Base-by-base conservation (phyloP, 495 filamentous ascomycete genomes). In the Aspergillus leporis region DNA sequence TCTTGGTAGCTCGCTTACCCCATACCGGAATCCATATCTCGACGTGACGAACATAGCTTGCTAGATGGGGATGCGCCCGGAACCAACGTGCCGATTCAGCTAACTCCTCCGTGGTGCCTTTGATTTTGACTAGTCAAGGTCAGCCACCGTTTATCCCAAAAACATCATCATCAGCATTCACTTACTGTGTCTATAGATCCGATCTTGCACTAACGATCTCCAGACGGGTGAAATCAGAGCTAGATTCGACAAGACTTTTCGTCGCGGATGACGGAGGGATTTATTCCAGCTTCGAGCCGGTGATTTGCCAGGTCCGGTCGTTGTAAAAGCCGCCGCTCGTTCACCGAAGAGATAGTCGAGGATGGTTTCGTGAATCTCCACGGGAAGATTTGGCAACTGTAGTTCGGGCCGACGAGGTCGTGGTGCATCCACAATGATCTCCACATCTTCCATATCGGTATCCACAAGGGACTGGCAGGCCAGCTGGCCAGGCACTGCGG, bases 21-120 rank as follows among this genome's bases (percentile, higher is more conserved):
- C 87, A 90, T 30, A 90, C 85, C 6, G 88, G 88, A 49, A 90
- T 85, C 84, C 87, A 90, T 18, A 89, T 77, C 65, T 91, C 87
- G 55, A 90, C 78, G 66, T 90, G 87, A 51, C 86, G 85, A 55
- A 90, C 85, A 52, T 89, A 84, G 4, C 69, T 55, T 31, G 79
- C 74, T 4, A 91, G 77, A 61, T 89, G 83, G 21, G 81, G 76
- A 51, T 87, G 78, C 14, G 66, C 60, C 10, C 70, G 62, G 55
- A 91, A 89, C 78, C 84, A 90, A 19, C 67, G 62, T 59, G 77
- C 74, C 8, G 84, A 80, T 43, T 81, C 76, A 10, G 77, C 69
- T 46, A 89, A 68, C 13, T 79, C 85, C 1, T 79, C 73, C n/a
- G 77, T 73, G 5, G 86, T 89, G 4, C 85, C 87, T 67, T 90